phyloP scores from a whole-genome alignment of 176 grass and related monocot species.

The Ananas comosus region DNA sequence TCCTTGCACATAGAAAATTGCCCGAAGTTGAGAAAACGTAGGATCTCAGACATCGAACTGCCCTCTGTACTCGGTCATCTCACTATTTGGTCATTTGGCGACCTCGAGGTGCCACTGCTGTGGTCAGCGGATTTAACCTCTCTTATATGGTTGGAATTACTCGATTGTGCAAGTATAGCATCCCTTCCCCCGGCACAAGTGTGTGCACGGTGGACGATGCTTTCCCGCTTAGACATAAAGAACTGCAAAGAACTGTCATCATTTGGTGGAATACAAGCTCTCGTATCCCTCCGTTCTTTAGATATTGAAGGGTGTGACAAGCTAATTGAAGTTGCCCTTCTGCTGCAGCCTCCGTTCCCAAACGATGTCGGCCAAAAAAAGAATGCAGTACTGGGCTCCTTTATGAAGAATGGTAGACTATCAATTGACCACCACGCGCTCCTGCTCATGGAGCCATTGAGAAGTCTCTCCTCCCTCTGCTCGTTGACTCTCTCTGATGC shows the following conservation, averaged over 20 bases:
- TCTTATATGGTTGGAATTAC: not conserved
- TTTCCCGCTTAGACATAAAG: not conserved
- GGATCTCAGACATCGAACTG: not conserved
- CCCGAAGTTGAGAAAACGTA: not conserved
- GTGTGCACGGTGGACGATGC: not conserved
- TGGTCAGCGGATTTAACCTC: not conserved
- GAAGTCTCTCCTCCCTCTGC: not conserved
- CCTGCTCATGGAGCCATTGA: not conserved
- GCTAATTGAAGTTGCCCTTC: not conserved
- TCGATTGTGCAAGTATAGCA: not conserved
- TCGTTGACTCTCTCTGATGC: not conserved
- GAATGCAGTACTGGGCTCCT: not conserved
- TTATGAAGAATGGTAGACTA: not conserved
- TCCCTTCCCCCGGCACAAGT: not conserved
- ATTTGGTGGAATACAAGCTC: not conserved
- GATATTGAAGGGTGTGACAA: not conserved
- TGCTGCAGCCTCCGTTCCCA: not conserved
- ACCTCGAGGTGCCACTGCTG: not conserved
- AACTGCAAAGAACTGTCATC: constrained; percentile 1
- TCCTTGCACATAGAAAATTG: not conserved
- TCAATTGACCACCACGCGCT: not conserved
- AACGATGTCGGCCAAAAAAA: not conserved
- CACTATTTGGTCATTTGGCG: not conserved
- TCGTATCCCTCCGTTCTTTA: not conserved
- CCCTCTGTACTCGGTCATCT: not conserved